phyloP scores from a whole-genome alignment of 768 basidiomycete species.

The Xanthoconium purpureum region DNA sequence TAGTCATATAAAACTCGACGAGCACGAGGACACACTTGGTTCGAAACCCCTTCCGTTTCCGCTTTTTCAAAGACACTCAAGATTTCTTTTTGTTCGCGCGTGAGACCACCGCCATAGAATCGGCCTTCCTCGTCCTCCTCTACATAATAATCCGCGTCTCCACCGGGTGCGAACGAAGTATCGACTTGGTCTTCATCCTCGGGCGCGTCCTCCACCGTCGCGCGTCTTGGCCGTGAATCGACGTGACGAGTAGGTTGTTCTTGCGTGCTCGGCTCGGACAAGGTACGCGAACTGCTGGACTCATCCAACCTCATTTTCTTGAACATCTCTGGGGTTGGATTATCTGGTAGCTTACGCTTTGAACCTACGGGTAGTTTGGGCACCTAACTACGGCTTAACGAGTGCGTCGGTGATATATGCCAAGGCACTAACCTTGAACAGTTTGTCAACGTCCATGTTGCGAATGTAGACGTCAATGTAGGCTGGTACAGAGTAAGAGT shows the following conservation, averaged over 20 bases:
- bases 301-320: conserved; percentile 71
- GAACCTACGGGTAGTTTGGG: conserved; percentile 63
- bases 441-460: conserved; percentile 48
- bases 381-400: conserved; percentile 39
- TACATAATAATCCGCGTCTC: conserved; percentile 84
- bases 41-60: conserved; percentile 57
- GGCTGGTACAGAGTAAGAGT: too few species aligned
- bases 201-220: conserved; percentile 58
- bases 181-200: conserved; percentile 24
- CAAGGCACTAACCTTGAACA: conserved; percentile 41
- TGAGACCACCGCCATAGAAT: conserved; percentile 93
- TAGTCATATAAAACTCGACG: neutral
- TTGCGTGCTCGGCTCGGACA: conserved; percentile 8
- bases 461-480: neutral
- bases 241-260: conserved; percentile 6
- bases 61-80: conserved; percentile 88
- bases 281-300: conserved; percentile 3
- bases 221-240: conserved; percentile 36
- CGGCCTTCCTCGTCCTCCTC: conserved; percentile 93
- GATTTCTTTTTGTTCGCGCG: conserved; percentile 91
- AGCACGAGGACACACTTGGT: conserved; percentile 54
- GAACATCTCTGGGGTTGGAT: conserved; percentile 76
- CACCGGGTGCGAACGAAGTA: conserved; percentile 73
- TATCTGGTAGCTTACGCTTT: conserved; percentile 74
- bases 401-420: neutral